Base-by-base conservation (phyloP, 306 rosid species). In the Pueraria montana region DNA sequence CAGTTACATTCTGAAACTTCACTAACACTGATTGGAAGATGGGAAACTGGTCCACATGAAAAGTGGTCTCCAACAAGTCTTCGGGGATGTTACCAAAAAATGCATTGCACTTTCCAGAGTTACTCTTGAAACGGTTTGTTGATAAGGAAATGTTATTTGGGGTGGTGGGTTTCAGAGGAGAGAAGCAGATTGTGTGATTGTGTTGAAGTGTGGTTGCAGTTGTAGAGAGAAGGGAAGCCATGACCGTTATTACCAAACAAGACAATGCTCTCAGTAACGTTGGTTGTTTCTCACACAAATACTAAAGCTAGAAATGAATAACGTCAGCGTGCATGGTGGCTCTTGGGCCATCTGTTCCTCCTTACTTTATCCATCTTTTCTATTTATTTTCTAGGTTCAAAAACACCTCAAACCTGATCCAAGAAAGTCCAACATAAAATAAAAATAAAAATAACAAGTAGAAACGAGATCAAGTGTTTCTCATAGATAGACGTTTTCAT, bases 151-250 rank as follows among this genome's bases (percentile, higher is more conserved):
- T 30, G 49, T 64, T 42, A 77, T 49, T 62, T 32, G 55, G 78
- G 12, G 72, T 20, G 71, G 76, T 23, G 80, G 87, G 77, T 87
- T 86, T 92, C 10, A 74, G 58, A 62, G 92, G 84, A 52, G 82
- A 79, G 86, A 83, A 80, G 62, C 70, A 66, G 38, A 59, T 26
- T 55, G 62, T 80, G 1, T 84, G 88, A 43, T 74, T 90, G 4
- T 82, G 88, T 78, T 86, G 89, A 73, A 89, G 85, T 16, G 89
- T 85, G 76, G 84, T 72, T 42, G 94, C 58, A 67, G 84, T 70
- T 62, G 95, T 87, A 74, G 80, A 86, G 64, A 89, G 88, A 16
- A 91, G 77, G 49, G 94, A 86, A 70, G 91, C 95, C 98, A 93
- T 95, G 85, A 67, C 6, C 63, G 53, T 59, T 21, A 65, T 56